A percentile compares a stretch with the other conserved stretches of the same genome.
phyloP scores from a whole-genome alignment of 176 grass and related monocot species.

The Carex scoparia region DNA sequence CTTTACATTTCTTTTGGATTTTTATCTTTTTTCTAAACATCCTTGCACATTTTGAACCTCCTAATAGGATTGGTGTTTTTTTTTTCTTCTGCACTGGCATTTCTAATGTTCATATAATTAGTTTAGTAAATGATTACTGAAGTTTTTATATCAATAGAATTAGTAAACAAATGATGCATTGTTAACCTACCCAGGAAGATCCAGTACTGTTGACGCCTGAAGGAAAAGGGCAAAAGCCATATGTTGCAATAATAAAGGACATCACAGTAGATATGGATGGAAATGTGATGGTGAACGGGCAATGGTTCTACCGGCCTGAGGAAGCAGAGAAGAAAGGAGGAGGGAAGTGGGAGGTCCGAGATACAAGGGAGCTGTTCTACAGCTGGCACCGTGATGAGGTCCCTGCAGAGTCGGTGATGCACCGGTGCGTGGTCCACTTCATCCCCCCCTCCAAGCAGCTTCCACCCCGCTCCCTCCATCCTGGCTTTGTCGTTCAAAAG shows the following conservation, averaged over 20 bases:
- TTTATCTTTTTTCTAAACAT: background rate
- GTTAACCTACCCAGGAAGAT: conserved; percentile 65
- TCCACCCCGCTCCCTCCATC: conserved; percentile 72
- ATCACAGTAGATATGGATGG: conserved; percentile 63
- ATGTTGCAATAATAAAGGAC: conserved; percentile 98
- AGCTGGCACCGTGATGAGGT: conserved; percentile 91
- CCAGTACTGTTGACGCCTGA: conserved; percentile 86
- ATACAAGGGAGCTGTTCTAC: conserved; percentile 92
- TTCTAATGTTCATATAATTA: background rate
- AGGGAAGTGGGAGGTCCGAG: conserved; percentile 66
- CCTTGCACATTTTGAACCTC: background rate
- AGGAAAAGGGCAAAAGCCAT: conserved; percentile 55
- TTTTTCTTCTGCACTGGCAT: background rate
- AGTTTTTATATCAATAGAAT: background rate
- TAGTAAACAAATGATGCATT: background rate
- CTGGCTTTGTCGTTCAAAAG: conserved; percentile 94
- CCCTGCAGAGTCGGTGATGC: conserved; percentile 97
- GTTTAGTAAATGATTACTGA: background rate
- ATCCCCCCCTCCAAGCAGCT: conserved; percentile 77
- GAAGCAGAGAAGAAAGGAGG: conserved; percentile 89
- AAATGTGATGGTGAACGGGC: conserved; percentile 68
- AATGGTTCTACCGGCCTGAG: conserved; percentile 99
- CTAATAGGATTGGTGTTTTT: background rate
- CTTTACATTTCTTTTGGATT: background rate
- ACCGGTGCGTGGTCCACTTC: conserved; percentile 92